A percentile compares a stretch with the other conserved stretches of the same genome.
Conservation (phyloP, 345 rosid genomes). For the Carallia pectinifolia region DNA sequence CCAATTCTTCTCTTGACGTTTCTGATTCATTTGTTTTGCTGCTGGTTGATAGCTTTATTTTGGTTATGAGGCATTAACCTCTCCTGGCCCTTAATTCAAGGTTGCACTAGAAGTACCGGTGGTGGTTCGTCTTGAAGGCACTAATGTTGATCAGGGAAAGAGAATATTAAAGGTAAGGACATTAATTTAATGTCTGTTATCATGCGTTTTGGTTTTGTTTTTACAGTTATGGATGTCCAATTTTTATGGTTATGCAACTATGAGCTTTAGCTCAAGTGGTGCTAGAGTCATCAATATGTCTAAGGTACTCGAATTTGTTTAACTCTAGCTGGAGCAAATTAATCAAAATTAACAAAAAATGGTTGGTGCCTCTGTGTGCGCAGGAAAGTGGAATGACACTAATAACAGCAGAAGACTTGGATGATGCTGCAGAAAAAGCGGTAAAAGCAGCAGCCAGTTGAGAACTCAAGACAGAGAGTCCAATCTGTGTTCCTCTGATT, state of each 20-base stretch:
- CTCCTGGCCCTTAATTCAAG: slow-evolving; percentile 29
- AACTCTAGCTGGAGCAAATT: no score
- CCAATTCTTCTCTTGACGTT: not conserved
- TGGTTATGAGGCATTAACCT: slow-evolving; percentile 3
- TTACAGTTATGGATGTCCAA: not conserved
- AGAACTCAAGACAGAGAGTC: not conserved
- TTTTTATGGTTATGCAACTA: not conserved
- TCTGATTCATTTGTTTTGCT: not conserved
- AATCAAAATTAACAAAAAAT: no score
- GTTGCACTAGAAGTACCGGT: slow-evolving; percentile 93
- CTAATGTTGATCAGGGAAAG: slow-evolving; percentile 74
- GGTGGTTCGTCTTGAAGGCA: slow-evolving; percentile 77
- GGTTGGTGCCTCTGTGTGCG: not conserved
- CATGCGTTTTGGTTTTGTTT: not conserved
- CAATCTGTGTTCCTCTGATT: not conserved
- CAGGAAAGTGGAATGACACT: slow-evolving; percentile 95
- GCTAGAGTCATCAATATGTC: no score
- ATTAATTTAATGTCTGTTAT: not conserved
- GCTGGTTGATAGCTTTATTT: not conserved
- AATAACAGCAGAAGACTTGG: slow-evolving; percentile 91
- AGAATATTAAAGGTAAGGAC: slow-evolving; percentile 66
- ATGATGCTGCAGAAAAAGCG: slow-evolving; percentile 97
- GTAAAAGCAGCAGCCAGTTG: slow-evolving; percentile 43
- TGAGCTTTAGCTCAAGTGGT: no score
- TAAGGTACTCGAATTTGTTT: no score